Evolutionary conservation across 2,329 filamentous ascomycete genomes (phyloP).

Genomic region (Trichoderma endophyticum): DNA sequence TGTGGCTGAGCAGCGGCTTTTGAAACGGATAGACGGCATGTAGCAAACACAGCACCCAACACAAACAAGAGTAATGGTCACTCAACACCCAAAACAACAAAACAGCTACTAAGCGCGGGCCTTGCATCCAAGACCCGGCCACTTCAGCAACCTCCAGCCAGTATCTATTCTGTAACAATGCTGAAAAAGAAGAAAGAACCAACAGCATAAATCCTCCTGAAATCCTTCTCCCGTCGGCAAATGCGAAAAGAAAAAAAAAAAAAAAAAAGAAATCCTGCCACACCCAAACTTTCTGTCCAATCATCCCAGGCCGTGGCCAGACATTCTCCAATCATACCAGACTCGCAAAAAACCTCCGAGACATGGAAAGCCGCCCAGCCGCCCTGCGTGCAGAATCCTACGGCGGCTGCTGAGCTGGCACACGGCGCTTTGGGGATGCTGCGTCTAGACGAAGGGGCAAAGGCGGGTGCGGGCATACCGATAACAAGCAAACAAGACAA

Average conservation of each 20-base stretch:
- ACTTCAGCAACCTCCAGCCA: neutral
- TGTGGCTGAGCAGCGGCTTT: neutral
- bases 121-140: neutral
- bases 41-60: neutral
- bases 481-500: neutral
- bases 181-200: neutral
- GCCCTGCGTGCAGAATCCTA: neutral
- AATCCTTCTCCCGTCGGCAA: neutral
- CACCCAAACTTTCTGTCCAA: neutral
- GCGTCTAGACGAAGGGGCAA: neutral
- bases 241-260: neutral
- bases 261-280: neutral
- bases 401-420: neutral
- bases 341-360: neutral
- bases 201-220: neutral
- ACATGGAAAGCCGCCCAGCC: neutral
- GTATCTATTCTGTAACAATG: neutral
- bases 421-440: neutral
- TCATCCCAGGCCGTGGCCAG: neutral
- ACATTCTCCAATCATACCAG: neutral
- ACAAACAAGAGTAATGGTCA: neutral
- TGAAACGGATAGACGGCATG: neutral
- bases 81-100: neutral
- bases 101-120: neutral
- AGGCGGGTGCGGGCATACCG: neutral